Percentiles rank a stretch among this genome's conserved stretches.
Conservation (phyloP, 2,329 filamentous ascomycete genomes). For the Curvularia eragrostidis region DNA sequence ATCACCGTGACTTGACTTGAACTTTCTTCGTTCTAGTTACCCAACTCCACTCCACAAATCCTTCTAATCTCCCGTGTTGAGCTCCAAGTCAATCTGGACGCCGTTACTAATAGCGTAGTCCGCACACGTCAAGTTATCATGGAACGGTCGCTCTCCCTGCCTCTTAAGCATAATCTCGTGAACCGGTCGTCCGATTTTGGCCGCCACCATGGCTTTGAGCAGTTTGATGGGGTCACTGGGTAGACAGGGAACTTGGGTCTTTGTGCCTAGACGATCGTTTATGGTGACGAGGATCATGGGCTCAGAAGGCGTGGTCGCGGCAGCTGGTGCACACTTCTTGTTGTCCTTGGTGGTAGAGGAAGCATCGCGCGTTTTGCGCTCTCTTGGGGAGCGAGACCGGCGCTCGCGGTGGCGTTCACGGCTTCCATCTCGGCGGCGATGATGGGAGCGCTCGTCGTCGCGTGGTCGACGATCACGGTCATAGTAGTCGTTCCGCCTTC, state of each 20-base stretch:
- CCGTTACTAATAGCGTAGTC: conserved; percentile 96
- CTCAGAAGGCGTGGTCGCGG: conserved; percentile 55
- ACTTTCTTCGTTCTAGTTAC: not conserved
- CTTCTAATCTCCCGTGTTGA: conserved; percentile 46
- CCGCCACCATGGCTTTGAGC: conserved; percentile 91
- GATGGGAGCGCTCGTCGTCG: conserved; percentile 9
- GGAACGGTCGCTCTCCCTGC: conserved; percentile 92
- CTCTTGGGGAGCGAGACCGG: conserved; percentile 7
- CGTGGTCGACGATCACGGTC: conserved; percentile 6
- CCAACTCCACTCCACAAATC: not conserved
- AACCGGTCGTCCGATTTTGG: conserved; percentile 84
- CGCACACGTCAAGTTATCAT: conserved; percentile 83
- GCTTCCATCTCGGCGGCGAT: not conserved
- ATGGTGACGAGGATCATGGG: conserved; percentile 94
- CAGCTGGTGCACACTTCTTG: conserved; percentile 25
- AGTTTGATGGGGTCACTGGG: conserved; percentile 82
- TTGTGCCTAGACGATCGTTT: conserved; percentile 96
- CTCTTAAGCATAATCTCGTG: conserved; percentile 92
- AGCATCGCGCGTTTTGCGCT: conserved; percentile 23
- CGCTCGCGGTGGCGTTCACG: conserved; percentile 13
- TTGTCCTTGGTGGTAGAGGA: conserved; percentile 3
- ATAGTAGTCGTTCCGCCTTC: conserved; percentile 4
- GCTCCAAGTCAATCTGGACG: conserved; percentile 64
- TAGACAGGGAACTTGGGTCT: conserved; percentile 88
- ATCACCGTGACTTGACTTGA: too few species aligned